Percentiles rank a stretch among this genome's conserved stretches.
phyloP scores from a whole-genome alignment of 305 asterid species.

The Lippia alba region DNA sequence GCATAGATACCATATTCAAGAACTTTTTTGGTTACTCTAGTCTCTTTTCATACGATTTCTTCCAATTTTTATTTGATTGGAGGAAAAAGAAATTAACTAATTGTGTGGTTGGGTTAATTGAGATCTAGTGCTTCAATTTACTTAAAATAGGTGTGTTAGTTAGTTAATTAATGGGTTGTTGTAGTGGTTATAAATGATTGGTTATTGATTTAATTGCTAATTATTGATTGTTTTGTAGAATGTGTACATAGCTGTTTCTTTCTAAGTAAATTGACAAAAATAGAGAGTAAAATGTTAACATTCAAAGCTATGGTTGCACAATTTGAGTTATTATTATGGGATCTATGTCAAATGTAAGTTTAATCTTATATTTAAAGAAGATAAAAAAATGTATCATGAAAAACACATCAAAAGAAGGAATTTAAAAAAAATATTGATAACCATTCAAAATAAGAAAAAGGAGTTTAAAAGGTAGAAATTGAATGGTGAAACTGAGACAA shows the following conservation, averaged over 20 bases:
- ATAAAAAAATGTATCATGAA: too few relatives aligned
- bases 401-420: background rate
- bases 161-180: too few relatives aligned
- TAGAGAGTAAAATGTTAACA: background rate
- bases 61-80: too few relatives aligned
- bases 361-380: too few relatives aligned
- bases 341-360: too few relatives aligned
- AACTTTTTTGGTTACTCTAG: background rate
- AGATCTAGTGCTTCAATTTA: too few relatives aligned
- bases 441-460: constrained; percentile 30
- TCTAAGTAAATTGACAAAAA: background rate
- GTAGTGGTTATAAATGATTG: too few relatives aligned
- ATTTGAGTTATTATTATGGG: too few relatives aligned
- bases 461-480: constrained; percentile 13
- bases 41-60: background rate
- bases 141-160: too few relatives aligned
- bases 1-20: background rate
- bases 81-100: too few relatives aligned
- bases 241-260: background rate
- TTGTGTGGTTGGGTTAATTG: too few relatives aligned
- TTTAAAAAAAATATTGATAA: constrained; percentile 29
- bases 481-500: constrained; percentile 24
- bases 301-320: too few relatives aligned
- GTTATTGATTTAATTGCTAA: background rate
- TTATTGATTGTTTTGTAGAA: background rate